Percentiles rank a stretch among this genome's conserved stretches.
These are phyloP conservation scores for Pogostemon cablin DNA, from an alignment of 257 asterid genomes.

Conservation along the genomic window DNA sequence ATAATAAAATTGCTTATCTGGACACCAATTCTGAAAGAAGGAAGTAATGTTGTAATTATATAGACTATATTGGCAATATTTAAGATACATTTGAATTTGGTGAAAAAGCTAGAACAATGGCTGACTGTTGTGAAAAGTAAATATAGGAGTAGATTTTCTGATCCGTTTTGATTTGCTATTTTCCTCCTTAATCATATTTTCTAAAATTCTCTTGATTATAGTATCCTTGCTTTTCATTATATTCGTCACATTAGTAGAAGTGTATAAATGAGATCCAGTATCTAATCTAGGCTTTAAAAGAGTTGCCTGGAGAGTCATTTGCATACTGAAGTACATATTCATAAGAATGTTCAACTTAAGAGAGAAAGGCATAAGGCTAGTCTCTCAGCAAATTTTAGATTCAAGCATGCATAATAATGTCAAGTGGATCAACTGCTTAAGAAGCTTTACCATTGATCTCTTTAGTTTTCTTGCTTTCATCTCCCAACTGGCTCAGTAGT, in stretches of 20 bases:
- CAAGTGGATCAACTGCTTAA: background rate
- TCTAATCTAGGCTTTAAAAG: background rate
- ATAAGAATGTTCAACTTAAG: conserved; percentile 9
- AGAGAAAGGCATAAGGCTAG: background rate
- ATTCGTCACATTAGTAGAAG: background rate
- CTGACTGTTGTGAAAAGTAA: no score
- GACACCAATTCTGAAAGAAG: background rate
- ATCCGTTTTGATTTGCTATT: no score
- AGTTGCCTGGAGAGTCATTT: conserved; percentile 15
- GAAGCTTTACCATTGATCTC: conserved; percentile 7
- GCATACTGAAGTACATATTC: conserved; percentile 1
- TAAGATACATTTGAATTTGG: no score
- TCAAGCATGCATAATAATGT: conserved; percentile 1
- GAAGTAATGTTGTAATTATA: no score
- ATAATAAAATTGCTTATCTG: background rate
- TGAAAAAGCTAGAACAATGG: no score
- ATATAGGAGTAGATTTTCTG: no score
- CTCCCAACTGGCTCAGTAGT: conserved; percentile 4
- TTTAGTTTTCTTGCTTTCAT: conserved; percentile 16
- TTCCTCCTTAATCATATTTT: no score
- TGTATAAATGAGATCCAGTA: background rate
- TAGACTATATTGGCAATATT: no score
- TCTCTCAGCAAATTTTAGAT: background rate
- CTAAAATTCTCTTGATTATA: no score
- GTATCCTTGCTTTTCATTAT: no score